Conservation (phyloP, 2,329 filamentous ascomycete species). For the Allantophomopsis lycopodina region DNA sequence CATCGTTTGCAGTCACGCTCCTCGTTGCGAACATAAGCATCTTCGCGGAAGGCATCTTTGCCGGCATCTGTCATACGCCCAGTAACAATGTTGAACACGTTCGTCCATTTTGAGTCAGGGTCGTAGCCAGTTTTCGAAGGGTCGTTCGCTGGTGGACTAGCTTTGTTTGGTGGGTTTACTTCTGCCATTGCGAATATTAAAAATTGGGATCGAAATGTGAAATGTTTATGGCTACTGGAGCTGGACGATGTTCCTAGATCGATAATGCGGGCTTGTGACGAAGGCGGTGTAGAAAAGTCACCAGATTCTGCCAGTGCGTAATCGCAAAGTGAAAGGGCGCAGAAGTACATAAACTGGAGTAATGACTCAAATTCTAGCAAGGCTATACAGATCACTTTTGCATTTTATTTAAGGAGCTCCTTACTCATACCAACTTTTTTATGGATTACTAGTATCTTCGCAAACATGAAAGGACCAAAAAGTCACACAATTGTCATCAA, state of each 20-base stretch:
- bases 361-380: background rate
- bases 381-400: background rate
- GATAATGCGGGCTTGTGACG: background rate
- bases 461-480: slow-evolving; percentile 35
- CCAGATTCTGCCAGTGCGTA: slow-evolving; percentile 5
- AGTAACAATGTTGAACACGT: slow-evolving; percentile 72
- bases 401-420: no score
- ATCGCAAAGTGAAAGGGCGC: slow-evolving; percentile 3
- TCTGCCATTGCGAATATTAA: slow-evolving; percentile 3
- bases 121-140: slow-evolving; percentile 49
- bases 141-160: slow-evolving; percentile 30
- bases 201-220: no score
- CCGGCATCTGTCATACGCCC: slow-evolving; percentile 58
- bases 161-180: slow-evolving; percentile 1
- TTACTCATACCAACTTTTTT: background rate
- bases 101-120: slow-evolving; percentile 54
- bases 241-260: background rate
- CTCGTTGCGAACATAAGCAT: slow-evolving; percentile 64
- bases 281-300: slow-evolving; percentile 2
- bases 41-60: slow-evolving; percentile 62
- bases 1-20: slow-evolving; percentile 66
- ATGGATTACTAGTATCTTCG: slow-evolving; percentile 3
- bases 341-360: slow-evolving; percentile 1
- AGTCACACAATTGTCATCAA: slow-evolving; percentile 56
- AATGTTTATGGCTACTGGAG: no score